Evolutionary conservation across 176 grass and related monocot species (phyloP), one percentile per base, ranked within the genome.

Genomic region (Leersia perrieri): DNA sequence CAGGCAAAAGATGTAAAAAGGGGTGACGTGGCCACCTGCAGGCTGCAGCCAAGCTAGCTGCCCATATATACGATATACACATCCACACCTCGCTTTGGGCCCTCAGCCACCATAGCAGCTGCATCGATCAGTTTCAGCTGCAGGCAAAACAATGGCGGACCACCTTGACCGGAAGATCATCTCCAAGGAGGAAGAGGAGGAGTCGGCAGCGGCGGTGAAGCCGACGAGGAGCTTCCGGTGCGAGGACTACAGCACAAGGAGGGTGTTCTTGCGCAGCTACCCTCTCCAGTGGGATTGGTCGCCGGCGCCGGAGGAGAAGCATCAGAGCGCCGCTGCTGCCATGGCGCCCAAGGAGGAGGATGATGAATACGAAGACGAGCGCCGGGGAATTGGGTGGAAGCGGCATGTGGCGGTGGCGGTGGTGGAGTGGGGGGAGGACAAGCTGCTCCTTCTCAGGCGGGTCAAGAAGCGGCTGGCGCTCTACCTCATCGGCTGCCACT

Each of bases 181-280:
- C 15, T 75, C 41, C n/a, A 62, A 9, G 42, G 80, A 80, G 33
- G 82, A 51, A 18, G 49, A 65, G 70, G 74, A 73, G 31, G 81
- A 58, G 11, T 73, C 67, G 12, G 80, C 7, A 16, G 79, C 20
- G 9, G 76, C 27, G 60, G 35, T 60, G 78, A 86, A 72, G 82
- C 78, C 69, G 39, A 64, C 77, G 5, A 85, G 78, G 81, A 91
- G 94, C 84, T 93, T 97, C 72, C 89, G 94, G 66, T 75, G 87
- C 77, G 94, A 97, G 89, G 94, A 93, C 60, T 97, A 94, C 86
- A 91, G 33, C 86, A 91, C 80, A 53, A 81, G 87, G 86, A 66
- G 94, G 68, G 88, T 89, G 4, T 97, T 97, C 79, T 51, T 97
- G 78, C 87, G 89, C 39, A 97, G 94, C 91, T 94, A 94, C 61